Conservation (phyloP, 2,329 filamentous ascomycete species). For the Diaporthe nobilis region DNA sequence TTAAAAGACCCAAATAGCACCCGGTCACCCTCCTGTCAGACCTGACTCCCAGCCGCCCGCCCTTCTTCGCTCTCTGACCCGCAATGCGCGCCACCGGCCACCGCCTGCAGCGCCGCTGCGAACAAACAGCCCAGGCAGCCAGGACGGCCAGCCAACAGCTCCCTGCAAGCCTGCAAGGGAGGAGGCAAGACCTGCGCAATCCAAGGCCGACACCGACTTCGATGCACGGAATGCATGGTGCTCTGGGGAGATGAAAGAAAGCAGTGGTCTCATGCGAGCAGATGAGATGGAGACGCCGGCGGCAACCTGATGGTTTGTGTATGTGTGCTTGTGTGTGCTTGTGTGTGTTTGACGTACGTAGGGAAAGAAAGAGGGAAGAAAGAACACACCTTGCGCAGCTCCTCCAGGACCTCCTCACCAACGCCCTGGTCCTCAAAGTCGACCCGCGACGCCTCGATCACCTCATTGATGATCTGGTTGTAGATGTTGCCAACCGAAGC, state of each 20-base stretch:
- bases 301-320: not conserved
- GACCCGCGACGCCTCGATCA: conserved; percentile 91
- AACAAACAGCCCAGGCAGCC: conserved; percentile 43
- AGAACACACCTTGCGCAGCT: conserved; percentile 85
- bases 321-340: conserved; percentile 5
- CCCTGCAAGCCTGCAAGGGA: not conserved
- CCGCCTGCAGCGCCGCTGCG: conserved; percentile 13
- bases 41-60: conserved; percentile 46
- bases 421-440: conserved; percentile 98
- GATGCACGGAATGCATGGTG: conserved; percentile 12
- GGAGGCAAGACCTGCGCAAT: not conserved
- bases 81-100: conserved; percentile 46
- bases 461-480: conserved; percentile 82
- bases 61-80: conserved; percentile 52
- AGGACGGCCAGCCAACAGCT: conserved; percentile 34
- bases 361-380: not conserved
- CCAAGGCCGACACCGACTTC: conserved; percentile 8
- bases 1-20: conserved; percentile 72
- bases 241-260: not conserved
- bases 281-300: not conserved
- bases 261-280: not conserved
- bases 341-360: not conserved
- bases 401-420: conserved; percentile 86
- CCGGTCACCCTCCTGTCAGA: conserved; percentile 60
- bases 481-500: conserved; percentile 82